phyloP scores from a whole-genome alignment of 768 basidiomycete genomes.

The Hygrocybe punicea region DNA sequence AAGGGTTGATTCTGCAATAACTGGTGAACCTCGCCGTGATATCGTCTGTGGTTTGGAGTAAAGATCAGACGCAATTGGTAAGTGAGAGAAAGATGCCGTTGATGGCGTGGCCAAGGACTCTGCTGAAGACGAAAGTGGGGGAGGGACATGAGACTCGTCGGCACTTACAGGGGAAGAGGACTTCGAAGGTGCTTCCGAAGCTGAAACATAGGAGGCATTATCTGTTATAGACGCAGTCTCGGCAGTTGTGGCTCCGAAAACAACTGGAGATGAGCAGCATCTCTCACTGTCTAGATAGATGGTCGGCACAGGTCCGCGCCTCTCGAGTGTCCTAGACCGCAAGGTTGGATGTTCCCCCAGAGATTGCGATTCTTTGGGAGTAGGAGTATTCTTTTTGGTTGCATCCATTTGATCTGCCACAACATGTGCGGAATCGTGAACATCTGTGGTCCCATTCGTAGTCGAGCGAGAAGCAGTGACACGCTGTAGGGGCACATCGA shows the following conservation, averaged over 20 bases:
- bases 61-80: constrained; percentile 29
- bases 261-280: not conserved
- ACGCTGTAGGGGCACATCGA: not conserved
- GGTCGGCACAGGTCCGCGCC: constrained; percentile 33
- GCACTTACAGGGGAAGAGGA: constrained; percentile 10
- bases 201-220: constrained; percentile 22
- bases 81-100: constrained; percentile 44
- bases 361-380: constrained; percentile 11
- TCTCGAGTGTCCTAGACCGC: constrained; percentile 15
- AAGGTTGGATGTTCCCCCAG: constrained; percentile 7
- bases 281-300: constrained; percentile 36
- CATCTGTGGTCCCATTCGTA: not conserved
- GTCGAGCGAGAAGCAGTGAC: not conserved
- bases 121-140: constrained; percentile 54
- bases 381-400: not conserved
- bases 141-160: constrained; percentile 27
- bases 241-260: not conserved
- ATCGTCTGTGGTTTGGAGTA: constrained; percentile 21
- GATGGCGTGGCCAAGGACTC: constrained; percentile 60
- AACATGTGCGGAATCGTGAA: not conserved
- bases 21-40: constrained; percentile 19
- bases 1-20: constrained; percentile 30
- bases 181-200: constrained; percentile 29
- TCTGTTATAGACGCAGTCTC: constrained; percentile 6
- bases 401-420: constrained; percentile 16